Base-by-base conservation (phyloP, 371 early-diverging fungal genomes). In the Phascolomyces articulosus region DNA sequence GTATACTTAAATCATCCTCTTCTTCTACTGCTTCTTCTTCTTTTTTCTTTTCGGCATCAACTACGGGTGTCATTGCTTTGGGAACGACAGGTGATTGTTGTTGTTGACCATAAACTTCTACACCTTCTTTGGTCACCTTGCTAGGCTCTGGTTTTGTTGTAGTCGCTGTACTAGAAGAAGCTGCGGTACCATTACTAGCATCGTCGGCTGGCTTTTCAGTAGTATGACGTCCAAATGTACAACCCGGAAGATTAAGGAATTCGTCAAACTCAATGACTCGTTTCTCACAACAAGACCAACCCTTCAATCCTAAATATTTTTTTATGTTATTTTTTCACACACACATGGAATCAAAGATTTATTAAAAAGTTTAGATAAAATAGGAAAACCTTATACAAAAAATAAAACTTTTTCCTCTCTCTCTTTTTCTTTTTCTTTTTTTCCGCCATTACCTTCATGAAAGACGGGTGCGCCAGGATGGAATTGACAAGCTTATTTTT, bases 201-300 rank as follows among this genome's bases (percentile, higher is more conserved):
- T 75, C 71, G 9, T 71, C 79, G 31, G 75, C 83, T 41, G 78
- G 80, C 40, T 77, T 77, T 60, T 83, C 84, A 53, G 74, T 80
- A 6, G 89, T 80, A 68, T 94, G 93, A 20, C 74, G 68, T 24
- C 92, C 93, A 54, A 75, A 67, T 26, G 84, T 77, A 74, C 95
- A 94, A 20, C 95, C 95, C 26, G 87, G 82, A 60, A 96, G 91
- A 61, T 90, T 86, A 58, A 96, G 79, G 75, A 98, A 97, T 58
- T 94, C 95, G 73, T 98, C 95, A 70, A 98, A 98, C 56, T 92
- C 91, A 40, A 79, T 77, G 56, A 95, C 96, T 44, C 93, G 85
- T 65, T 95, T 95, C n/a, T 87, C 79, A 82, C 98, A 98, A 82
- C 98, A 98, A 53, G 89, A 87, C 96, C 96, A 98, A 51, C 96